These are phyloP conservation scores for Thelonectria discophora DNA, from an alignment of 2,329 filamentous ascomycete species.

Conservation along the genomic window DNA sequence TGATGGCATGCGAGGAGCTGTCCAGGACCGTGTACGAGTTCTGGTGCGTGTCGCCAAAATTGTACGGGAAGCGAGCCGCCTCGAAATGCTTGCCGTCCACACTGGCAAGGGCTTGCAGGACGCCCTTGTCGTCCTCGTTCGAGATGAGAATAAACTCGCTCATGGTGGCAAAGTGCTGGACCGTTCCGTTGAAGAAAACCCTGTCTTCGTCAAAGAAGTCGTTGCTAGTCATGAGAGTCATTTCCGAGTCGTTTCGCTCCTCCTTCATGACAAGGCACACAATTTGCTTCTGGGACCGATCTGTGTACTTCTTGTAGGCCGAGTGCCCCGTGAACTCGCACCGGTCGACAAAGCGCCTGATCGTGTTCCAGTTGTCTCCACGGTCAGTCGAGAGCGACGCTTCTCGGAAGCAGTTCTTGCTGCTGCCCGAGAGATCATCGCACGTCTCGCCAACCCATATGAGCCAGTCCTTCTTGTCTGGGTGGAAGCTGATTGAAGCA, in stretches of 20 bases:
- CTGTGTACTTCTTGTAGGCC: slow-evolving; percentile 56
- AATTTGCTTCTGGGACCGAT: slow-evolving; percentile 62
- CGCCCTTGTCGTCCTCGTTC: slow-evolving; percentile 66
- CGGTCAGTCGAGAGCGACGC: slow-evolving; percentile 83
- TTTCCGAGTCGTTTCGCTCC: slow-evolving; percentile 66
- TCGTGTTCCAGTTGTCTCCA: slow-evolving; percentile 79
- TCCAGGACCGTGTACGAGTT: slow-evolving; percentile 92
- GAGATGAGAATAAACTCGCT: slow-evolving; percentile 95
- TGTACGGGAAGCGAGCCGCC: slow-evolving; percentile 83
- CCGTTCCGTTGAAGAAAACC: slow-evolving; percentile 59
- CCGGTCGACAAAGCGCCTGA: slow-evolving; percentile 77
- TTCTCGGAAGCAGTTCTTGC: slow-evolving; percentile 71
- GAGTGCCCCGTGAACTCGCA: slow-evolving; percentile 85
- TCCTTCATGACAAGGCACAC: slow-evolving; percentile 66
- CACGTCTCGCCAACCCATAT: slow-evolving; percentile 88
- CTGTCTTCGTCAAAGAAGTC: slow-evolving; percentile 78
- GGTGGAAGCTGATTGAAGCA: slow-evolving; percentile 78
- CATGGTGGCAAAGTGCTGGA: slow-evolving; percentile 92
- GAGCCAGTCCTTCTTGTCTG: slow-evolving; percentile 85
- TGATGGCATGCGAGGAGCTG: slow-evolving; percentile 92
- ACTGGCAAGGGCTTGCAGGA: slow-evolving; percentile 81
- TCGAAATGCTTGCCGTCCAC: slow-evolving; percentile 87
- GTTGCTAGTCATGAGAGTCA: slow-evolving; percentile 78
- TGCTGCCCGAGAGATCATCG: slow-evolving; percentile 56
- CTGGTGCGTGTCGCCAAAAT: slow-evolving; percentile 81